A percentile compares a stretch with the other conserved stretches of the same genome.
These are phyloP conservation scores for Cavenderia fasciculata DNA, from an alignment of 78 protist genomes.

Conservation along the genomic window DNA sequence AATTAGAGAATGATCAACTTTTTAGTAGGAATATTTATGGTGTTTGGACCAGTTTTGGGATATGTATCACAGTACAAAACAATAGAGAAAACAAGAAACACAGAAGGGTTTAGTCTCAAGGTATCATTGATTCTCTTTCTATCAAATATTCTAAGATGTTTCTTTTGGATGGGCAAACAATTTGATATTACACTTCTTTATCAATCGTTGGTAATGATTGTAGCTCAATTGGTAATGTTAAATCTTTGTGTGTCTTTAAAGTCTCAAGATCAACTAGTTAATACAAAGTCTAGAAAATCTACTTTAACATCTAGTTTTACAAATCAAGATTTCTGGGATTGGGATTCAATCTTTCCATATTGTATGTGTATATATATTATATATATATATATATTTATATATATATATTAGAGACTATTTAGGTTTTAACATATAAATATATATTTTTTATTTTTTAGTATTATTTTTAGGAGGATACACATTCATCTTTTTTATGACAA, in stretches of 20 bases:
- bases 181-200: conserved; percentile 78
- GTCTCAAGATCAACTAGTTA: conserved; percentile 9
- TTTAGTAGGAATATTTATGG: too few species aligned
- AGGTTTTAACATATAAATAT: background rate
- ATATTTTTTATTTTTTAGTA: conserved; percentile 18
- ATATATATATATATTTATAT: background rate
- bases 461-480: conserved; percentile 17
- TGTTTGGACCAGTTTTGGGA: conserved; percentile 83
- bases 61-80: conserved; percentile 77
- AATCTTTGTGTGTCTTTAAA: conserved; percentile 38
- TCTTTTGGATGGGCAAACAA: conserved; percentile 82
- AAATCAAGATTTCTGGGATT: conserved; percentile 53
- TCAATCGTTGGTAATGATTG: conserved; percentile 80
- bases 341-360: conserved; percentile 25
- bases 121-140: conserved; percentile 75
- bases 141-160: conserved; percentile 71
- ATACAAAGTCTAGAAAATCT: conserved; percentile 10
- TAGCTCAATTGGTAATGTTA: conserved; percentile 70
- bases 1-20: too few species aligned
- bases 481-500: background rate
- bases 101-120: conserved; percentile 70
- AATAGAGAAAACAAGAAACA: conserved; percentile 17
- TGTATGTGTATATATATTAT: background rate
- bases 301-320: background rate
- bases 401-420: background rate